Base-by-base conservation (phyloP, 768 basidiomycete species). In the Tricholoma sp. region DNA sequence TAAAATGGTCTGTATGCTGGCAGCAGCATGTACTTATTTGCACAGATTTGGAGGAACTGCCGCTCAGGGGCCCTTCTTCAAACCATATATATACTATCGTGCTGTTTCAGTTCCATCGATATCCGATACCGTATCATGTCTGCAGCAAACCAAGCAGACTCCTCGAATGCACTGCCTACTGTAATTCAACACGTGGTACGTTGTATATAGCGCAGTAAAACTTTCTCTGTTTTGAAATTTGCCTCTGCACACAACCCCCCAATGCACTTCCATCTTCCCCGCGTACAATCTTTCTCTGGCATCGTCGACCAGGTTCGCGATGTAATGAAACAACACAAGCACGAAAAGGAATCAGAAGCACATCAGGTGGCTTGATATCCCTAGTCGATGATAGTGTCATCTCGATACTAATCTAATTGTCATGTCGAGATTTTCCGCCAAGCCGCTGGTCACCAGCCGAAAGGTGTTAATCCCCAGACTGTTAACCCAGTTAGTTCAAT, bases 321-420 rank as follows among this genome's bases (percentile, higher is more conserved):
- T 66, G 84, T 78, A 37, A 81, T 89, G 69, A 85, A 79, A 62
- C 80, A 82, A 57, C 79, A 81, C 72, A 85, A 78, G 63, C 81
- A 88, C 54, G 93, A 94, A 68, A 82, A 85, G 59, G 88, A 94
- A 54, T 94, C 92, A 1, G 91, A 94, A 72, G 92, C 92, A 8
- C 93, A 95, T 70, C 84, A 85, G 77, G 91, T 88, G 64, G 54
- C 58, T 60, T 16, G 10, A 46, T 45, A 18, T 60, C 32, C 57
- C 47, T 58, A 52, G 57, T 55, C 43, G 51, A 55, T 55, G 31
- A 27, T 5, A 27, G 24, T 27, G 3, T 27, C 24, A 27, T 27
- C 24, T 27, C 49, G 49, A 57, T 56, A 50, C 22, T 31, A 39
- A 31, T 50, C 45, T 60, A 54, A 51, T 12, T 16, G 14, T 16